Conservation (phyloP, 2,329 filamentous ascomycete genomes). For the Aspergillus tubingensis region DNA sequence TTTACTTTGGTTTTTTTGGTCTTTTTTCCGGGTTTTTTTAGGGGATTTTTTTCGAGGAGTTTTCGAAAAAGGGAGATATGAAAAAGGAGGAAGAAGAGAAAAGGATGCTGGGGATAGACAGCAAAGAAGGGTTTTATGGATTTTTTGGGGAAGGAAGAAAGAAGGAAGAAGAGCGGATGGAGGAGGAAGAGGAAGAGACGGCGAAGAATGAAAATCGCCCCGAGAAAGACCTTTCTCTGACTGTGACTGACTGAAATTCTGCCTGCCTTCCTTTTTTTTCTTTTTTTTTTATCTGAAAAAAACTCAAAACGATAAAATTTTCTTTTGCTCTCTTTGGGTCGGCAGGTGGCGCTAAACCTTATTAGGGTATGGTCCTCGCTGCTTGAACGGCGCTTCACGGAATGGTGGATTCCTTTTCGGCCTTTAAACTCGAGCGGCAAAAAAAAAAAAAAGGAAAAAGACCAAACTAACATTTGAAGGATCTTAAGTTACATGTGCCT, state of each 20-base stretch:
- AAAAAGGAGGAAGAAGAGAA: conserved; percentile 29
- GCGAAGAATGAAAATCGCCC: conserved; percentile 26
- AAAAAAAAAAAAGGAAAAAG: background rate
- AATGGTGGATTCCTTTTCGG: background rate
- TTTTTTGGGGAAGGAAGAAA: conserved; percentile 21
- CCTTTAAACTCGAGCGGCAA: conserved; percentile 8
- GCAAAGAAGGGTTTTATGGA: conserved; percentile 27
- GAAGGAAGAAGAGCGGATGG: conserved; percentile 27
- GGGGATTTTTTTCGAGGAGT: conserved; percentile 32
- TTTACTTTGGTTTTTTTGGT: conserved; percentile 38
- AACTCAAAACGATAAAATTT: conserved; percentile 34
- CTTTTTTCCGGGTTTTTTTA: conserved; percentile 45
- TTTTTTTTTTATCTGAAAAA: conserved; percentile 29
- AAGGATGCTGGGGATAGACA: conserved; percentile 25
- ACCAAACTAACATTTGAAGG: background rate
- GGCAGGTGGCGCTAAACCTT: conserved; percentile 25
- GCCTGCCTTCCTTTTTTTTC: conserved; percentile 22
- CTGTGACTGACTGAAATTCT: conserved; percentile 3
- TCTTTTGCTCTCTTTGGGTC: conserved; percentile 19
- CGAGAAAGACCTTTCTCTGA: conserved; percentile 7
- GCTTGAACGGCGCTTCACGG: conserved; percentile 15
- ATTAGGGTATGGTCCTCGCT: conserved; percentile 15
- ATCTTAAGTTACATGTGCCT: background rate
- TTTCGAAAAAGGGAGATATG: conserved; percentile 35
- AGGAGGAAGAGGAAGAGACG: conserved; percentile 29